A percentile compares a stretch with the other conserved stretches of the same genome.
phyloP scores from a whole-genome alignment of 768 basidiomycete species.

The Cubamyces sp. region DNA sequence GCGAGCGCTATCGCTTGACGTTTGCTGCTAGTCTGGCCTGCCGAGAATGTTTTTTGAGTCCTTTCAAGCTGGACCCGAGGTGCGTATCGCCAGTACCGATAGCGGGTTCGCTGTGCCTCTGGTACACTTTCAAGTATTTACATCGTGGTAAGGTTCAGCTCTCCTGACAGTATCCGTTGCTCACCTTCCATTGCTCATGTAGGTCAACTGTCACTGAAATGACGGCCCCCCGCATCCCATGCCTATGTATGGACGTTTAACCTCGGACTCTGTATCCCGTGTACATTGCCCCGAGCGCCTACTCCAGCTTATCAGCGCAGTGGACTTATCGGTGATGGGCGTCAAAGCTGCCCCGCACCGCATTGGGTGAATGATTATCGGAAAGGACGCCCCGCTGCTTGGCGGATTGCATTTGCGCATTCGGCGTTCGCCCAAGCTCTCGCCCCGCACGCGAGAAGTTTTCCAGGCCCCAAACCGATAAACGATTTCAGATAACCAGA shows the following conservation, averaged over 20 bases:
- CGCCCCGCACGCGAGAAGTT: slow-evolving; percentile 9
- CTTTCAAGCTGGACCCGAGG: too few relatives aligned
- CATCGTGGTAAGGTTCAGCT: too few relatives aligned
- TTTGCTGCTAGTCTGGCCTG: background rate
- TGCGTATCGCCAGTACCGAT: too few relatives aligned
- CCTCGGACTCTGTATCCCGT: too few relatives aligned
- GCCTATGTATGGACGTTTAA: too few relatives aligned
- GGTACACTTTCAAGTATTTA: too few relatives aligned
- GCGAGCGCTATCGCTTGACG: background rate
- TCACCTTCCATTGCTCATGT: background rate
- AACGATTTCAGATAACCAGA: background rate
- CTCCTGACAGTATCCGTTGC: background rate
- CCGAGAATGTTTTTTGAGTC: too few relatives aligned
- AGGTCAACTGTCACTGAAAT: too few relatives aligned
- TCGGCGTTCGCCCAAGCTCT: too few relatives aligned
- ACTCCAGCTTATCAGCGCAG: slow-evolving; percentile 17
- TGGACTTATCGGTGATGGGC: slow-evolving; percentile 18
- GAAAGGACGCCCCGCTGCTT: background rate
- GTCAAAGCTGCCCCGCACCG: slow-evolving; percentile 1
- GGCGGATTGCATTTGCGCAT: background rate
- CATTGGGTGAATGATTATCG: background rate
- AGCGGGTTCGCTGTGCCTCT: too few relatives aligned
- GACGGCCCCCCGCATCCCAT: too few relatives aligned
- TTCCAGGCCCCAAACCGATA: slow-evolving; percentile 11
- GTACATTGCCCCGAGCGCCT: background rate